Evolutionary conservation across 495 filamentous ascomycete species (phyloP).

Genomic region (Astrothelium subdiscretum): DNA sequence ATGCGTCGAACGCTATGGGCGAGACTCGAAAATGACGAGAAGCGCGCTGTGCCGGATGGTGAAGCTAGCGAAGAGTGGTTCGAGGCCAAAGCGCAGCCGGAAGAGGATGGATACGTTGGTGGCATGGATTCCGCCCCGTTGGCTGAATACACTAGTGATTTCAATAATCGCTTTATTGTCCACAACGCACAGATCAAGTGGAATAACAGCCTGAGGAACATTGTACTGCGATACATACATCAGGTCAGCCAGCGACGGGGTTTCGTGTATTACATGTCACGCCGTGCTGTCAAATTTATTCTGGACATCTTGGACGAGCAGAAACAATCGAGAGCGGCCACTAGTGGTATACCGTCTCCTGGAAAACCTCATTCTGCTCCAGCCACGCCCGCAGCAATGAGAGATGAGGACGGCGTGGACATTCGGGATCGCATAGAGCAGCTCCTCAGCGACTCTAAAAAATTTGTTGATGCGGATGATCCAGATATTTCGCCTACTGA

Average conservation of each 20-base stretch:
- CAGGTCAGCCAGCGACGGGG: conserved; percentile 92
- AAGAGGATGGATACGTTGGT: conserved; percentile 26
- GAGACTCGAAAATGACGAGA: conserved; percentile 38
- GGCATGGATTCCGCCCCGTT: conserved; percentile 37
- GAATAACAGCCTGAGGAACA: conserved; percentile 93
- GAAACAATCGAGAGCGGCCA: conserved; percentile 42
- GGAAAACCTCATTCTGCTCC: conserved; percentile 21
- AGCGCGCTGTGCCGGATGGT: conserved; percentile 36
- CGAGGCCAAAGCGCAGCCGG: conserved; percentile 35
- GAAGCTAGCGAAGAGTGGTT: conserved; percentile 31
- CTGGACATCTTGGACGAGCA: conserved; percentile 95
- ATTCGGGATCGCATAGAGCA: conserved; percentile 81
- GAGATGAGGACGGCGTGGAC: conserved; percentile 44
- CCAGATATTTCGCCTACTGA: conserved; percentile 14
- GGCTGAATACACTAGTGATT: conserved; percentile 72
- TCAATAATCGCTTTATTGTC: conserved; percentile 96
- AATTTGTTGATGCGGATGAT: conserved; percentile 68
- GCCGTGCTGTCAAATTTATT: conserved; percentile 94
- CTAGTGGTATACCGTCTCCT: conserved; percentile 13
- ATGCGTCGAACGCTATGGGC: conserved; percentile 59
- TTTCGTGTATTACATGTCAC: conserved; percentile 95
- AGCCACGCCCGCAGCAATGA: conserved; percentile 19
- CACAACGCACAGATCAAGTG: conserved; percentile 97
- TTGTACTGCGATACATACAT: conserved; percentile 92
- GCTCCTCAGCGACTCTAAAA: conserved; percentile 72